Percentiles rank a stretch among this genome's conserved stretches.
Conservation (phyloP, 2,329 filamentous ascomycete species). For the Elsinoe australis region DNA sequence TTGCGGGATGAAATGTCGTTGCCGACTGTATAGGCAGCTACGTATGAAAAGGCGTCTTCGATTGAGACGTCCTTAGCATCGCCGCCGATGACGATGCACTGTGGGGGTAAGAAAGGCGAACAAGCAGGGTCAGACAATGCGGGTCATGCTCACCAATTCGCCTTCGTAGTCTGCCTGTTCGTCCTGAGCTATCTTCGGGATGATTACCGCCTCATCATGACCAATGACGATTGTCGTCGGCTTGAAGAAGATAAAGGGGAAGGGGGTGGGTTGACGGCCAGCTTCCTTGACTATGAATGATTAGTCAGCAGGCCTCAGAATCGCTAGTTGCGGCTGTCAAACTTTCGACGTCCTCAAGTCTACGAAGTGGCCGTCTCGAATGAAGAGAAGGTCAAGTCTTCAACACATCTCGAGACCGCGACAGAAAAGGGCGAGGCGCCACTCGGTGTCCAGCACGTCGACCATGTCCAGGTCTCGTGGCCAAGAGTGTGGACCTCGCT, state of each 20-base stretch:
- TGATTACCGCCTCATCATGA: background rate
- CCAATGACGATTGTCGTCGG: background rate
- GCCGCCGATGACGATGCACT: slow-evolving; percentile 44
- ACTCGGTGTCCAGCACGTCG: background rate
- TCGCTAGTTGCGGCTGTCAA: too few relatives aligned
- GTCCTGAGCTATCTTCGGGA: background rate
- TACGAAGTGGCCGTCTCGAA: background rate
- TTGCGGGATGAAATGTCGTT: slow-evolving; percentile 51
- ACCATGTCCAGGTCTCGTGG: slow-evolving; percentile 2
- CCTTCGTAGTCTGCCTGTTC: background rate
- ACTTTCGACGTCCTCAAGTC: too few relatives aligned
- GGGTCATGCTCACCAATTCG: background rate
- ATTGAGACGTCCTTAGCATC: slow-evolving; percentile 45
- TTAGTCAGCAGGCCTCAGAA: too few relatives aligned
- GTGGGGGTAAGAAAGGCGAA: background rate
- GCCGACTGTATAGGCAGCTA: slow-evolving; percentile 48
- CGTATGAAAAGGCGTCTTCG: slow-evolving; percentile 41
- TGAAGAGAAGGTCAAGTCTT: background rate
- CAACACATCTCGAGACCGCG: too few relatives aligned
- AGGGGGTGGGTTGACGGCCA: background rate
- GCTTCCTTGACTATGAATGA: background rate
- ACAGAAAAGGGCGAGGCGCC: too few relatives aligned
- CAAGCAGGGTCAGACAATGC: too few relatives aligned
- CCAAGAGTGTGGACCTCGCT: background rate
- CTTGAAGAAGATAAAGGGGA: background rate